Percentiles rank a stretch among this genome's conserved stretches.
Conservation (phyloP, 495 filamentous ascomycete species). For the Tuber brumale region DNA sequence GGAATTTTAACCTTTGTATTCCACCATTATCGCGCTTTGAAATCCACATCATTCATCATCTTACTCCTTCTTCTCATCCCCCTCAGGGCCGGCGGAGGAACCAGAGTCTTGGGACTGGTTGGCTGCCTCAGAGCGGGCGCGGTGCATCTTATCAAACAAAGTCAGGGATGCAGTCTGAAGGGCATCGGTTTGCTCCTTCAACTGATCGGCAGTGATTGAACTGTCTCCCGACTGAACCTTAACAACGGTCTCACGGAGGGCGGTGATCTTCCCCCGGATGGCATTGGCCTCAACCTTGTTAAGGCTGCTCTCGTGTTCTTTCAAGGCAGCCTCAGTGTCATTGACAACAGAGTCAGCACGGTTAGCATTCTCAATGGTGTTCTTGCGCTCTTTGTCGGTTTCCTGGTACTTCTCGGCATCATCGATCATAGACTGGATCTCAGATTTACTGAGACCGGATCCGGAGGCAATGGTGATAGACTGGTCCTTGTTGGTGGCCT, state of each 20-base stretch:
- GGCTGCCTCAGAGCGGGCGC: conserved; percentile 61
- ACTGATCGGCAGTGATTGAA: conserved; percentile 71
- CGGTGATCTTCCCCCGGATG: conserved; percentile 87
- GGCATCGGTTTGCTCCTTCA: conserved; percentile 98
- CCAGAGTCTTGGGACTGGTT: not conserved
- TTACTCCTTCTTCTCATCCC: not conserved
- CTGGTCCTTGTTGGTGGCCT: conserved; percentile 99
- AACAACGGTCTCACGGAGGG: conserved; percentile 81
- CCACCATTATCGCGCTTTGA: not conserved
- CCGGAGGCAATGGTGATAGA: conserved; percentile 98
- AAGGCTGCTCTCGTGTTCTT: conserved; percentile 89
- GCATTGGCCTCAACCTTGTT: conserved; percentile 92
- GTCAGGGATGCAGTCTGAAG: conserved; percentile 91
- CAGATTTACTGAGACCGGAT: conserved; percentile 88
- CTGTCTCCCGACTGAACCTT: conserved; percentile 93
- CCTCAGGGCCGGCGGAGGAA: not conserved
- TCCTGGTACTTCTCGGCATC: conserved; percentile 96
- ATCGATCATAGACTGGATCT: conserved; percentile 94
- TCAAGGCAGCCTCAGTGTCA: conserved; percentile 97
- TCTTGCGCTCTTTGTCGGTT: conserved; percentile 92
- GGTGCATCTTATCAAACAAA: conserved; percentile 99
- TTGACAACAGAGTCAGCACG: conserved; percentile 91
- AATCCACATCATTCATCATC: not conserved
- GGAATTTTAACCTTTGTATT: not conserved
- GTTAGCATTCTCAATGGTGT: conserved; percentile 90